Conservation (phyloP, 805 yeast genomes). For the Candida railenensis region DNA sequence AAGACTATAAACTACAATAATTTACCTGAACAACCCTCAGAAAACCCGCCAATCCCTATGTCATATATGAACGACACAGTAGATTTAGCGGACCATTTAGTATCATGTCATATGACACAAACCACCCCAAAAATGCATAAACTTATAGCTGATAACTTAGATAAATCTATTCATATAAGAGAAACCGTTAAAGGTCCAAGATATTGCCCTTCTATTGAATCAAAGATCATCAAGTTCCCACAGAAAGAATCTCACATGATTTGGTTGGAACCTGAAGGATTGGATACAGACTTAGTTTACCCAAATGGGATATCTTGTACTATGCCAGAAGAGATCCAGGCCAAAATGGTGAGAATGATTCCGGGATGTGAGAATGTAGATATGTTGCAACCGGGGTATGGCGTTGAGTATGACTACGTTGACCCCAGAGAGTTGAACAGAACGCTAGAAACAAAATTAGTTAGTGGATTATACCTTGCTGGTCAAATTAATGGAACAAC, state of each 20-base stretch:
- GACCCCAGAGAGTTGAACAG: constrained; percentile 84
- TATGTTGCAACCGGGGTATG: constrained; percentile 96
- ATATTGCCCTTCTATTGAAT: constrained; percentile 95
- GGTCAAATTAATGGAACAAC: constrained; percentile 99
- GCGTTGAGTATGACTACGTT: constrained; percentile 97
- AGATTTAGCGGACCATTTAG: constrained; percentile 53
- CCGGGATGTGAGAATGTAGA: constrained; percentile 85
- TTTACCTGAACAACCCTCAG: constrained; percentile 76
- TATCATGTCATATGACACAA: constrained; percentile 71
- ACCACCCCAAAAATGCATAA: constrained; percentile 79
- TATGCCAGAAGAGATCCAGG: constrained; percentile 93
- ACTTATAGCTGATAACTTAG: constrained; percentile 65
- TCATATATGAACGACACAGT: constrained; percentile 76
- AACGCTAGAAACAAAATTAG: constrained; percentile 78
- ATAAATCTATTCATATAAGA: constrained; percentile 83
- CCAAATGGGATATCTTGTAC: constrained; percentile 97
- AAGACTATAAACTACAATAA: constrained; percentile 65
- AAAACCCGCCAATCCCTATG: constrained; percentile 85
- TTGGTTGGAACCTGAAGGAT: constrained; percentile 97
- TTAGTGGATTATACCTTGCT: constrained; percentile 80
- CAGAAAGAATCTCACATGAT: constrained; percentile 75
- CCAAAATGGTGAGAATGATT: constrained; percentile 67
- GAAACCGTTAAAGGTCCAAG: constrained; percentile 96
- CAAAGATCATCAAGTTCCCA: constrained; percentile 78
- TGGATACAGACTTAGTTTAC: constrained; percentile 81